A percentile compares a stretch with the other conserved stretches of the same genome.
Conservation (phyloP, 2,329 filamentous ascomycete genomes). For the Claviceps humidiphila region DNA sequence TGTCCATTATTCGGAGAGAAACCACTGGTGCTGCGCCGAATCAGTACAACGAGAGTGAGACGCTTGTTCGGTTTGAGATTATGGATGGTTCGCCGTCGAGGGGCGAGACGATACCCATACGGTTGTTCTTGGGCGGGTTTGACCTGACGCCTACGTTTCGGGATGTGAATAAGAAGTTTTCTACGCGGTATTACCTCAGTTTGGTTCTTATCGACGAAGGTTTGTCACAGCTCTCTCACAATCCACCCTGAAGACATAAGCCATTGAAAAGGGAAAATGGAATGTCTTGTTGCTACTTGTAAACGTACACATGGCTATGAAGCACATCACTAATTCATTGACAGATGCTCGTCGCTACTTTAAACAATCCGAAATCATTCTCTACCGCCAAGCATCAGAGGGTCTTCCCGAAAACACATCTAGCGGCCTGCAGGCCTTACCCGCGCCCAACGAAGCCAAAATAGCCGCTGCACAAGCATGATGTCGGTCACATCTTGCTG, state of each 20-base stretch:
- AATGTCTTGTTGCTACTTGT: no score
- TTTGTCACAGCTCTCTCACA: conserved; percentile 22
- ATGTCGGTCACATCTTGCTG: neutral
- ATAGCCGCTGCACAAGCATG: conserved; percentile 25
- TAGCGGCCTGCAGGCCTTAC: conserved; percentile 27
- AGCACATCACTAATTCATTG: neutral
- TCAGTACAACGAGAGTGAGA: conserved; percentile 99
- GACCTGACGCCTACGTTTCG: conserved; percentile 96
- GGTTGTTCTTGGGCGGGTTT: conserved; percentile 92
- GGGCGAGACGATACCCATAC: conserved; percentile 89
- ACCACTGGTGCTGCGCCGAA: conserved; percentile 94
- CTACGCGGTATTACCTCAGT: conserved; percentile 92
- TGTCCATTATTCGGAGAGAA: conserved; percentile 92
- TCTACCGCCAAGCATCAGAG: conserved; percentile 71
- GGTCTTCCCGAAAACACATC: conserved; percentile 19
- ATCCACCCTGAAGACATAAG: no score
- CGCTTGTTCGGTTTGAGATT: conserved; percentile 94
- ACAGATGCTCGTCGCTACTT: conserved; percentile 91
- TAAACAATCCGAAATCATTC: conserved; percentile 96
- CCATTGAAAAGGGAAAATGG: no score
- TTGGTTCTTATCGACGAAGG: conserved; percentile 92
- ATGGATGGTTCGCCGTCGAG: conserved; percentile 98
- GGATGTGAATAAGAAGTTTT: conserved; percentile 99
- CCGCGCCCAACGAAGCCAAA: conserved; percentile 31
- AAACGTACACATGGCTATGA: no score